Conservation (phyloP, 1,139 yeast species). For the Taphrina flavorubra region DNA sequence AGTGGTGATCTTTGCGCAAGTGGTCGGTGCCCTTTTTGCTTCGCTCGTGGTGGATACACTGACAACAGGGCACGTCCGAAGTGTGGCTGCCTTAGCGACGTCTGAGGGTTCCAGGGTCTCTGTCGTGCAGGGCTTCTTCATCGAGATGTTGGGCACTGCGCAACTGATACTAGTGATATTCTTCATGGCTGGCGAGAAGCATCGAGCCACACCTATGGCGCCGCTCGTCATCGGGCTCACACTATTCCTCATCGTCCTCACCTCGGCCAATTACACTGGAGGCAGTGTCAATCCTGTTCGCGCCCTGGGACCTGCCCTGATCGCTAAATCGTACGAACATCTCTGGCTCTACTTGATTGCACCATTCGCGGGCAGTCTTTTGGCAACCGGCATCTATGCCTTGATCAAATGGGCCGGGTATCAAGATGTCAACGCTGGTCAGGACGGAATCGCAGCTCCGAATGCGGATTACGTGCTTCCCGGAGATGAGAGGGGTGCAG, state of each 20-base stretch:
- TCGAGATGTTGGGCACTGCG: slow-evolving; percentile 80
- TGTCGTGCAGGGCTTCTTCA: slow-evolving; percentile 69
- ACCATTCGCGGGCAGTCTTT: slow-evolving; percentile 43
- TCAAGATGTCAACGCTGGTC: slow-evolving; percentile 30
- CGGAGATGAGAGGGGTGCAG: background rate
- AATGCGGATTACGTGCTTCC: slow-evolving; percentile 37
- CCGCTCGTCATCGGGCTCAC: slow-evolving; percentile 60
- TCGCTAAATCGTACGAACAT: slow-evolving; percentile 69
- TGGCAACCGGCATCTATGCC: slow-evolving; percentile 33
- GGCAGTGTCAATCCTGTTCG: slow-evolving; percentile 83
- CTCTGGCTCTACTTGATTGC: slow-evolving; percentile 81
- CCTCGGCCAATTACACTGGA: slow-evolving; percentile 34
- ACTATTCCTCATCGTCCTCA: slow-evolving; percentile 76
- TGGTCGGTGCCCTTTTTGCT: slow-evolving; percentile 88
- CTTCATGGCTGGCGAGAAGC: slow-evolving; percentile 84
- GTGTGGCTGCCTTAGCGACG: slow-evolving; percentile 14
- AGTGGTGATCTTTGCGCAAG: slow-evolving; percentile 68
- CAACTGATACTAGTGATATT: slow-evolving; percentile 76
- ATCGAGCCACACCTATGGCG: slow-evolving; percentile 47
- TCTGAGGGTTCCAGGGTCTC: slow-evolving; percentile 43
- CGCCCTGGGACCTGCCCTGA: slow-evolving; percentile 82
- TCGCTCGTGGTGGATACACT: slow-evolving; percentile 64
- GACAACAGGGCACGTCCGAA: slow-evolving; percentile 28
- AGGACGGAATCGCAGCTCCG: slow-evolving; percentile 29
- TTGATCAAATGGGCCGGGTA: slow-evolving; percentile 37